These are phyloP conservation scores for Gamarada debralockiae DNA, from an alignment of 495 filamentous ascomycete species.

Conservation along the genomic window DNA sequence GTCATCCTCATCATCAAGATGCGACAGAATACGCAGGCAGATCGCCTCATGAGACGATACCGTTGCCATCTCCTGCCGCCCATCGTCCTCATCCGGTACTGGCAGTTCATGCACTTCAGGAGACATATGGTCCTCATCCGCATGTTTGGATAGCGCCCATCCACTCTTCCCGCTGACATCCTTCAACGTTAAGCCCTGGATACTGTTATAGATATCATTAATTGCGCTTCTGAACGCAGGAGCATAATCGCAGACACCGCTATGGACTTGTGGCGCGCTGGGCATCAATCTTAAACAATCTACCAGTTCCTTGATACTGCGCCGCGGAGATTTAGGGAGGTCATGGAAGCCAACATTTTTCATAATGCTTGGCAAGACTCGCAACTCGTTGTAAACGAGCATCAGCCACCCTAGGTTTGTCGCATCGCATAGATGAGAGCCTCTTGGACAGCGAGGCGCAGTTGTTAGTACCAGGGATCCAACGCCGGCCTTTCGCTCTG, in stretches of 20 bases:
- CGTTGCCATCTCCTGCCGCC: not conserved
- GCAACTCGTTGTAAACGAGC: conserved; percentile 33
- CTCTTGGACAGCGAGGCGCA: conserved; percentile 31
- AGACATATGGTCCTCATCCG: not conserved
- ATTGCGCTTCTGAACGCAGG: conserved; percentile 34
- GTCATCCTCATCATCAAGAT: conserved; percentile 27
- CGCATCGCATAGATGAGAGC: conserved; percentile 35
- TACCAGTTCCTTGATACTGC: conserved; percentile 30
- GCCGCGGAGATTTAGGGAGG: conserved; percentile 6
- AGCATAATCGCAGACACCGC: conserved; percentile 35
- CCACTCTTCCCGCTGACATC: conserved; percentile 30
- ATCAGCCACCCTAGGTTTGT: conserved; percentile 41
- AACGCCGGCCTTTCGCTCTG: conserved; percentile 8
- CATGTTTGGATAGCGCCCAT: conserved; percentile 30
- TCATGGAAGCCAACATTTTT: conserved; percentile 18
- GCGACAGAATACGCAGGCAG: conserved; percentile 23
- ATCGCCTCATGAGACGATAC: conserved; percentile 20
- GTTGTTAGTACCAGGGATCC: conserved; percentile 19
- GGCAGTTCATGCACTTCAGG: not conserved
- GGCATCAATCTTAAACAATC: conserved; percentile 29
- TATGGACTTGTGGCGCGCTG: conserved; percentile 31
- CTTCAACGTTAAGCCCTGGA: conserved; percentile 31
- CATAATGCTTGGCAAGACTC: conserved; percentile 25
- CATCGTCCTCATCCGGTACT: not conserved
- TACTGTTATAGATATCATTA: conserved; percentile 36